Conservation (phyloP, 768 basidiomycete genomes). For the Cubamyces sp. region DNA sequence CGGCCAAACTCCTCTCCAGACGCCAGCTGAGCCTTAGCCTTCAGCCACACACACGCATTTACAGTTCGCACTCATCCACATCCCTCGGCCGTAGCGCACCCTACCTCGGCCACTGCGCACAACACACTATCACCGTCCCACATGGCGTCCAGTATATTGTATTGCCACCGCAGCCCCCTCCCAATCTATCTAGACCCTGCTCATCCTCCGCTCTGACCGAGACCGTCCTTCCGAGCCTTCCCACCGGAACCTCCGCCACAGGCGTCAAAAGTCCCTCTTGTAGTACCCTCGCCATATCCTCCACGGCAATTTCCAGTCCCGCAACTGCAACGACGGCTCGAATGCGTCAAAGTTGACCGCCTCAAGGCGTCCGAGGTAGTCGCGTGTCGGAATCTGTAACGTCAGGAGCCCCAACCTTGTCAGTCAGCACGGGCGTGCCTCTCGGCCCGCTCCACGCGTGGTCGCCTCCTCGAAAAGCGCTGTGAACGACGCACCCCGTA, state of each 20-base stretch:
- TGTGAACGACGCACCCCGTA: slow-evolving; percentile 57
- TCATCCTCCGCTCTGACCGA: background rate
- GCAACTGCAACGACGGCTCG: slow-evolving; percentile 58
- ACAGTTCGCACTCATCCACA: too few relatives aligned
- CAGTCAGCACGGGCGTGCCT: slow-evolving; percentile 18
- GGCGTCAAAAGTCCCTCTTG: slow-evolving; percentile 41
- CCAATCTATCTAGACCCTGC: background rate
- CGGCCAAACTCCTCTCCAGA: slow-evolving; percentile 17
- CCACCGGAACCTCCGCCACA: background rate
- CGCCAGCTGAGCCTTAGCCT: slow-evolving; percentile 8
- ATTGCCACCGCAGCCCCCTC: background rate
- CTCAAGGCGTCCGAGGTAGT: slow-evolving; percentile 69
- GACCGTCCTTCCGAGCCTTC: slow-evolving; percentile 5
- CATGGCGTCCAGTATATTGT: background rate
- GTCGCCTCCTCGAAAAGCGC: background rate
- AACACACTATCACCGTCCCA: slow-evolving; percentile 8
- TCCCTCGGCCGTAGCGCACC: background rate
- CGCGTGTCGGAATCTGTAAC: slow-evolving; percentile 65
- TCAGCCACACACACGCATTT: background rate
- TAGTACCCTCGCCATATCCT: slow-evolving; percentile 62
- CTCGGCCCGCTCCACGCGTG: slow-evolving; percentile 13
- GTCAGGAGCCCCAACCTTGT: slow-evolving; percentile 10
- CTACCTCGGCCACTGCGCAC: slow-evolving; percentile 7
- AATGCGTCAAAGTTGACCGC: slow-evolving; percentile 74
- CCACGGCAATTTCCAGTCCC: slow-evolving; percentile 82